Evolutionary conservation across 2,329 filamentous ascomycete species (phyloP).

Genomic region (Neofusicoccum kwambonambiense): DNA sequence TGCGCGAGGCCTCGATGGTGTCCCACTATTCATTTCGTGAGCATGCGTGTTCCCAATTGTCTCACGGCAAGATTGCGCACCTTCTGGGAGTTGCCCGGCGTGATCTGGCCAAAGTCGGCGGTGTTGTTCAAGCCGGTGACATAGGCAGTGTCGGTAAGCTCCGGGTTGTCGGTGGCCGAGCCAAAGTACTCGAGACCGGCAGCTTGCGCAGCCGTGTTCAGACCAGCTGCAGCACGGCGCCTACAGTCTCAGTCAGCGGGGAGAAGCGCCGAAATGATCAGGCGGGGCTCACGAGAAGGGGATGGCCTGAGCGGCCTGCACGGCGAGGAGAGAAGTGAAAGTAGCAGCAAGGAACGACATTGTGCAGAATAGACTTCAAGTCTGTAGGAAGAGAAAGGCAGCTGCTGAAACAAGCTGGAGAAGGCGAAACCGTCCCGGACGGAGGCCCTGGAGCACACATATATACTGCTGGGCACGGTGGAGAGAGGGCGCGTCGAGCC

Average conservation of each 20-base stretch:
- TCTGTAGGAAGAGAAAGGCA: neutral
- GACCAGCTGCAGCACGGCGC: constrained; percentile 24
- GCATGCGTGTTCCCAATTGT: neutral
- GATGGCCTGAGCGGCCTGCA: constrained; percentile 20
- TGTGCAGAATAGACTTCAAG: constrained; percentile 5
- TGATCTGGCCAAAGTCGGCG: constrained; percentile 28
- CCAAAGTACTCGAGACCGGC: constrained; percentile 29
- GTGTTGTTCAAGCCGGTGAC: constrained; percentile 25
- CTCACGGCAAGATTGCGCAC: neutral
- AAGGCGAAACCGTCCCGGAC: neutral
- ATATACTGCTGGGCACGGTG: constrained; percentile 8
- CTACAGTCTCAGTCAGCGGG: neutral
- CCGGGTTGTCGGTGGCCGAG: constrained; percentile 28
- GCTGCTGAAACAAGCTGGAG: neutral
- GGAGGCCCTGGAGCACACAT: neutral
- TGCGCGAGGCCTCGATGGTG: constrained; percentile 35
- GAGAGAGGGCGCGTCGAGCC: neutral
- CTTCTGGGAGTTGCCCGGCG: constrained; percentile 28
- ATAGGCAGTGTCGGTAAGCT: constrained; percentile 25
- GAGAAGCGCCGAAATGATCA: neutral
- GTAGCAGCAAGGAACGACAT: constrained; percentile 19
- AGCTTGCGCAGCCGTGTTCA: constrained; percentile 26
- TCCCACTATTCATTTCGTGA: constrained; percentile 31
- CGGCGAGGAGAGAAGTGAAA: constrained; percentile 23
- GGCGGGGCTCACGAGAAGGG: constrained; percentile 17